phyloP scores from a whole-genome alignment of 2,329 filamentous ascomycete species.

The Monosporascus ibericus region DNA sequence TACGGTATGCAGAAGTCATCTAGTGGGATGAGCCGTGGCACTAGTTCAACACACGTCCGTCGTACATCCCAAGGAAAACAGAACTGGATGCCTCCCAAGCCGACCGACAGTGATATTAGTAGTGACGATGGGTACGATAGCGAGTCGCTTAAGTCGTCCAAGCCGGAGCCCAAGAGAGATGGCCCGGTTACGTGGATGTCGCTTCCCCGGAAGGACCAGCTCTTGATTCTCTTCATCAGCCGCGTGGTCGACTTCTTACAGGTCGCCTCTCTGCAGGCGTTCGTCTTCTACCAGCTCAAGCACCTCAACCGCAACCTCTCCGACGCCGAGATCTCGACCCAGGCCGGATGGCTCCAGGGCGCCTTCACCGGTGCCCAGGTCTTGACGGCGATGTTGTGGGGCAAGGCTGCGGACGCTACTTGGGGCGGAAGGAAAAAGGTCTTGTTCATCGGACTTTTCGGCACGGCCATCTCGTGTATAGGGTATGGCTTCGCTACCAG shows the following conservation, averaged over 20 bases:
- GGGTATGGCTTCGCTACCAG: conserved; percentile 67
- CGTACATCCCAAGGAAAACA: neutral
- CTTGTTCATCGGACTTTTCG: conserved; percentile 62
- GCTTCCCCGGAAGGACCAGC: conserved; percentile 64
- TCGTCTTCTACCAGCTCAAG: conserved; percentile 71
- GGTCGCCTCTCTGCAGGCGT: conserved; percentile 61
- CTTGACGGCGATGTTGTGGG: conserved; percentile 68
- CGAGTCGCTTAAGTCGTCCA: conserved; percentile 14
- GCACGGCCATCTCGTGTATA: conserved; percentile 60
- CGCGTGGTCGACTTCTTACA: conserved; percentile 69
- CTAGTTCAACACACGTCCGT: neutral
- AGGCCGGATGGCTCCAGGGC: conserved; percentile 64
- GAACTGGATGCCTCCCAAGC: neutral
- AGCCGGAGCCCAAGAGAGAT: conserved; percentile 8
- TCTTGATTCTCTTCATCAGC: conserved; percentile 62
- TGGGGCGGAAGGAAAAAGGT: conserved; percentile 62
- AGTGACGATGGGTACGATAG: conserved; percentile 7
- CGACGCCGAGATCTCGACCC: conserved; percentile 53
- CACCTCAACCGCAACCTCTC: conserved; percentile 53
- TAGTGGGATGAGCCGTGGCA: conserved; percentile 1
- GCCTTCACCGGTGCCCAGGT: conserved; percentile 71
- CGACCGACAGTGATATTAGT: neutral
- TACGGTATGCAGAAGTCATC: neutral
- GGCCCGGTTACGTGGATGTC: conserved; percentile 59
- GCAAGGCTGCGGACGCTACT: conserved; percentile 54